A percentile compares a stretch with the other conserved stretches of the same genome.
phyloP scores from a whole-genome alignment of 106 monocot genomes.

The Phalaenopsis aphrodite region DNA sequence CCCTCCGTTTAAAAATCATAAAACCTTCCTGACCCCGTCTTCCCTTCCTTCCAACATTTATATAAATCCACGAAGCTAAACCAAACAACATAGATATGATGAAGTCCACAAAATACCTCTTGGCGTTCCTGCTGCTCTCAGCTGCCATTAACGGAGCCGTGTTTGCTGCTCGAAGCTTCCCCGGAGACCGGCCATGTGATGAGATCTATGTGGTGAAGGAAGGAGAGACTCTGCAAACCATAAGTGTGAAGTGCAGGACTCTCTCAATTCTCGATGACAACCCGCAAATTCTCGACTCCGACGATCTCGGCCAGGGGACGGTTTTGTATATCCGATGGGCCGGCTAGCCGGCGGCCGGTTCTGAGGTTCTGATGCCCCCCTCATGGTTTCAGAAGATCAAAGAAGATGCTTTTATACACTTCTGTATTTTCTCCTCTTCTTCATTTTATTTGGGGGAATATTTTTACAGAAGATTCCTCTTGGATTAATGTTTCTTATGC shows the following conservation, averaged over 20 bases:
- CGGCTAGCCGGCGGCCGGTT: neutral
- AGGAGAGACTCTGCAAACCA: conserved; percentile 30
- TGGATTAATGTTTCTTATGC: too few relatives aligned
- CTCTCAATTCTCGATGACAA: conserved; percentile 19
- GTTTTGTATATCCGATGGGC: conserved; percentile 13
- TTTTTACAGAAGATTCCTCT: too few relatives aligned
- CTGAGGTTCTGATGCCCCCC: neutral
- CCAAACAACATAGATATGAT: neutral
- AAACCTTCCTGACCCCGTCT: neutral
- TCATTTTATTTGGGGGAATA: too few relatives aligned
- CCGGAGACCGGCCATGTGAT: conserved; percentile 4
- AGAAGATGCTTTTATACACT: too few relatives aligned
- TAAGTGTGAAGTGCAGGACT: conserved; percentile 21
- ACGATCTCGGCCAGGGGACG: conserved; percentile 27
- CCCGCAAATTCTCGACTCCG: conserved; percentile 22
- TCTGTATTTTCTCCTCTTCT: too few relatives aligned
- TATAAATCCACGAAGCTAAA: neutral
- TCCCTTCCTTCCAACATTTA: neutral
- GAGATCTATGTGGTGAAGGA: conserved; percentile 23
- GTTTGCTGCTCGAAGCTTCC: neutral
- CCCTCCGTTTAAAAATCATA: neutral
- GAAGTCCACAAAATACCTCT: neutral
- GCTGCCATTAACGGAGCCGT: neutral
- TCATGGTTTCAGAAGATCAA: too few relatives aligned
- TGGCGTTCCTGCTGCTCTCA: neutral